Conservation (phyloP, 768 basidiomycete genomes). For the Mycena kentingensis region DNA sequence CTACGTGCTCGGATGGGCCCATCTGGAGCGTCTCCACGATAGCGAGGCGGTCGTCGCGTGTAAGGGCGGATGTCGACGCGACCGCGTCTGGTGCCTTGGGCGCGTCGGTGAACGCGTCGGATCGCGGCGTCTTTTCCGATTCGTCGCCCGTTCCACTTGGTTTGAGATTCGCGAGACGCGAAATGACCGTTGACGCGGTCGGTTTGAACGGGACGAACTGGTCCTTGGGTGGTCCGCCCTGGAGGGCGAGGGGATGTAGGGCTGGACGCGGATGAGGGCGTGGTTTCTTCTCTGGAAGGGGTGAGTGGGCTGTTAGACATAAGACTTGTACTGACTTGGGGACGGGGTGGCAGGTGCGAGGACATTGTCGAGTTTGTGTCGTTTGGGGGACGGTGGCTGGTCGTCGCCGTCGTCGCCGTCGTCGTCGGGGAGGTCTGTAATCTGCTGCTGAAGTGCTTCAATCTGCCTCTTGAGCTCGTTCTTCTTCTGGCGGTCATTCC, state of each 20-base stretch:
- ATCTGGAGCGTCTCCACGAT: conserved; percentile 75
- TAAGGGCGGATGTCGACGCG: conserved; percentile 18
- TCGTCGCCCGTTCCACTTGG: conserved; percentile 8
- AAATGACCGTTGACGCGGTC: conserved; percentile 8
- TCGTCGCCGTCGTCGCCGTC: conserved; percentile 15
- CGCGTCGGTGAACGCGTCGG: conserved; percentile 39
- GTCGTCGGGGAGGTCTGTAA: conserved; percentile 28
- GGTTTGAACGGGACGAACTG: conserved; percentile 6
- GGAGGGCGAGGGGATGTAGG: conserved; percentile 5
- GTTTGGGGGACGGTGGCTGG: conserved; percentile 40
- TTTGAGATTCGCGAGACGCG: conserved; percentile 20
- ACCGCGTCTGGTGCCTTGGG: conserved; percentile 26
- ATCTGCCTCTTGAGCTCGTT: conserved; percentile 46
- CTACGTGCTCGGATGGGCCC: conserved; percentile 76
- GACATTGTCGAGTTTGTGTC: conserved; percentile 32
- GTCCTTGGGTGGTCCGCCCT: conserved; percentile 6
- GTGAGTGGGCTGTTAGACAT: conserved; percentile 38
- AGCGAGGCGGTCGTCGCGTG: conserved; percentile 63
- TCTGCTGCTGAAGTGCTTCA: conserved; percentile 44
- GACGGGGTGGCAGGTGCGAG: conserved; percentile 66
- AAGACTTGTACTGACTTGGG: conserved; percentile 49
- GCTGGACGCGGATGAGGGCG: conserved; percentile 6
- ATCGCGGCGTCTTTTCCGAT: conserved; percentile 23
- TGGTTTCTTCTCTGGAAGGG: conserved; percentile 16
- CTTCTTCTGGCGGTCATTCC: conserved; percentile 35